Base-by-base conservation (phyloP, 2,329 filamentous ascomycete species). In the Uncinocarpus reesii region DNA sequence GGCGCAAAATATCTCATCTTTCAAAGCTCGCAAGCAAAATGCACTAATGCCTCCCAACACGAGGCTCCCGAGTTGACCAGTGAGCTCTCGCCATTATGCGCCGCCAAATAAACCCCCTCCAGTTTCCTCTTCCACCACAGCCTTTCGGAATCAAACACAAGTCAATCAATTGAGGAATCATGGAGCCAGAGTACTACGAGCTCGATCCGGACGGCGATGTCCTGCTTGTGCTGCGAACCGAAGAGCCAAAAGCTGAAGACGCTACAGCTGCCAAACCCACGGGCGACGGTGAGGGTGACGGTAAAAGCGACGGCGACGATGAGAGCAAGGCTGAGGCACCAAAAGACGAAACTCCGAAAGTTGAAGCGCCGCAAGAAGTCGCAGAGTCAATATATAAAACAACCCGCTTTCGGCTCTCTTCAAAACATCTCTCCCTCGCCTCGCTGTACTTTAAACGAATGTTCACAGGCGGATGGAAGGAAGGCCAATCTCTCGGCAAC, bases 371-470 rank as follows among this genome's bases (percentile, higher is more conserved):
- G 29, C 16, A 13, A 15, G n/a, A 29, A 31, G 15, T 15, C 16
- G 18, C 6, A 16, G n/a, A 31, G n/a, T n/a, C 23, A 16, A 29
- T 6, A 18, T 7, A 15, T 7, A 42, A 2, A 20, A 11, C 23
- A 3, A 23, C 31, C 40, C 26, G 40, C 26, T 20, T 31, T 15
- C 40, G 40, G 15, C 26, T 42, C 26, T 48, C 44, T 37, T 48
- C 49, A 10, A 37, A 34, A n/a, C 49, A 47, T 37, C 44, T 52
- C 5, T 20, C 24, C 3, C 34, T 52, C 2, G 47, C 50, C 8
- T 52, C 47, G 1, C 8, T 11, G 1, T 28, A 40, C 6, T 52
- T 52, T 36, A 32, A 42, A 15, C 15, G 10, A 10, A 49, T 47
- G 42, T 21, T 52, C 2, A 37, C 29, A 5, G 20, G 35, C 13